phyloP scores from a whole-genome alignment of 805 yeast species.

The Metschnikowia amazonensis region DNA sequence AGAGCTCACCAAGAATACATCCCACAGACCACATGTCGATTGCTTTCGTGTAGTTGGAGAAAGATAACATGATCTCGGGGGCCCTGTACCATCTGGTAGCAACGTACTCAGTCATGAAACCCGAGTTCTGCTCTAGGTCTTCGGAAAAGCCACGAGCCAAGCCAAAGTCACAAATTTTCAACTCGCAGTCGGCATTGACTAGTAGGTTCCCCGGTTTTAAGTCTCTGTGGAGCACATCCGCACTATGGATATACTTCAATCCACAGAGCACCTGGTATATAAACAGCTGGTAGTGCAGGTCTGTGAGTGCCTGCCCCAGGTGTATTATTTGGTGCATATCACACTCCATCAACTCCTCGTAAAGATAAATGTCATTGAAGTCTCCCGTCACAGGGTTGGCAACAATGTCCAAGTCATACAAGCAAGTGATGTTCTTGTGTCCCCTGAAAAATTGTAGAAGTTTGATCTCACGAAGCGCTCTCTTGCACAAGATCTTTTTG shows the following conservation, averaged over 20 bases:
- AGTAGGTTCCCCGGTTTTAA: constrained; percentile 89
- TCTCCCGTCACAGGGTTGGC: constrained; percentile 56
- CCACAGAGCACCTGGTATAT: constrained; percentile 91
- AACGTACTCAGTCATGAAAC: constrained; percentile 95
- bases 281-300: constrained; percentile 91
- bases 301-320: constrained; percentile 89
- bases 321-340: constrained; percentile 97
- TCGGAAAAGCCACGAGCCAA: constrained; percentile 87
- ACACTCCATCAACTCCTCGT: constrained; percentile 97
- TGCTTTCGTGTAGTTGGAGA: constrained; percentile 92
- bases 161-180: constrained; percentile 95
- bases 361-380: constrained; percentile 87
- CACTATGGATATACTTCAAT: constrained; percentile 81
- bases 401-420: constrained; percentile 91
- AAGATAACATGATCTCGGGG: constrained; percentile 93
- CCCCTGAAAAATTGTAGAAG: constrained; percentile 90
- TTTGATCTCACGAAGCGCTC: constrained; percentile 89
- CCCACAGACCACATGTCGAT: constrained; percentile 98
- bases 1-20: constrained; percentile 88
- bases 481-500: constrained; percentile 83
- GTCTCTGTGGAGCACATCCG: constrained; percentile 91
- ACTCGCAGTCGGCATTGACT: constrained; percentile 94
- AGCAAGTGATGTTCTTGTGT: constrained; percentile 92
- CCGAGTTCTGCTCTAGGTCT: constrained; percentile 79
- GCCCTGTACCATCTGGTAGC: constrained; percentile 99